Evolutionary conservation across 1,139 yeast species (phyloP).

Genomic region (Pichia kudriavzevii): DNA sequence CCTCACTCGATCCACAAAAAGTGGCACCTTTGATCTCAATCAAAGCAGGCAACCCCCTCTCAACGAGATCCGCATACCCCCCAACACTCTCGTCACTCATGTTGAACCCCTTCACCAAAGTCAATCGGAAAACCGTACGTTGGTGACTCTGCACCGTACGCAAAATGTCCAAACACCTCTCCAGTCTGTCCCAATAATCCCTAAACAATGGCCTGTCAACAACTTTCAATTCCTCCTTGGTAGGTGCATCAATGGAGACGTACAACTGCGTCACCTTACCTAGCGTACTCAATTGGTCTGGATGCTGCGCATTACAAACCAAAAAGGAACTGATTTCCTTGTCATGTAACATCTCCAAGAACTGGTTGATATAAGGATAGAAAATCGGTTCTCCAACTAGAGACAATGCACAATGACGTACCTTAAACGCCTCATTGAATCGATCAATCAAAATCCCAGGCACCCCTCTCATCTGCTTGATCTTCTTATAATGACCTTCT

Average conservation of each 20-base stretch:
- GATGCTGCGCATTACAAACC: conserved; percentile 95
- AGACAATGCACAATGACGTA: conserved; percentile 85
- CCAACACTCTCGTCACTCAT: conserved; percentile 55
- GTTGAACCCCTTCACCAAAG: conserved; percentile 88
- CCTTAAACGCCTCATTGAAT: conserved; percentile 83
- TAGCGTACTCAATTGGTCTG: conserved; percentile 64
- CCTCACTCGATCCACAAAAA: conserved; percentile 77
- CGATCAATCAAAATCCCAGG: conserved; percentile 90
- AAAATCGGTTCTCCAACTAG: conserved; percentile 93
- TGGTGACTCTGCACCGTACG: conserved; percentile 68
- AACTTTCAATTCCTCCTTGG: conserved; percentile 67
- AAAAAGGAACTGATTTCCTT: conserved; percentile 75
- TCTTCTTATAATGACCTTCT: conserved; percentile 82
- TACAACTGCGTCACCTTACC: conserved; percentile 81
- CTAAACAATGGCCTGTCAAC: conserved; percentile 85
- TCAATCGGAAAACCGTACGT: conserved; percentile 84
- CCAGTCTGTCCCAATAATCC: conserved; percentile 88
- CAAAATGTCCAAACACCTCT: conserved; percentile 72
- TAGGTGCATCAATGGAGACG: conserved; percentile 89
- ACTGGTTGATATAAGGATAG: conserved; percentile 84
- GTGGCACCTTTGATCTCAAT: conserved; percentile 94
- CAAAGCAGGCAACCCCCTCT: conserved; percentile 74
- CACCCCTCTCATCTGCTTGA: conserved; percentile 91
- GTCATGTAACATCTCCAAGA: conserved; percentile 70
- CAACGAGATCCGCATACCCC: conserved; percentile 88